Conservation (phyloP, 1,284 basidiomycete genomes). For the Kwoniella shivajii region DNA sequence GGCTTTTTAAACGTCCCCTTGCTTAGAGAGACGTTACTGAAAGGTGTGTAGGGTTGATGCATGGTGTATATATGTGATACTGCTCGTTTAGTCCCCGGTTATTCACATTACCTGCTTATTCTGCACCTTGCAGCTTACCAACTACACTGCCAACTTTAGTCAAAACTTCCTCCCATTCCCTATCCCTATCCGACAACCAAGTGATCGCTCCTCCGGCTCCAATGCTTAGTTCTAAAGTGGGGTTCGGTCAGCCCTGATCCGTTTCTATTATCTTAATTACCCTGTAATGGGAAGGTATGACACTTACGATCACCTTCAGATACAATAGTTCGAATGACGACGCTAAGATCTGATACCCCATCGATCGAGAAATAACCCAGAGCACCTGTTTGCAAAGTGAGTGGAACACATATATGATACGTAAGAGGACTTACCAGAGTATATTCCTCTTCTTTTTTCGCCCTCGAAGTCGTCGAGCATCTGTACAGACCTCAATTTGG, state of each 20-base stretch:
- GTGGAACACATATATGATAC: neutral
- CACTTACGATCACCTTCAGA: conserved; percentile 63
- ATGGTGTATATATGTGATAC: too few relatives aligned
- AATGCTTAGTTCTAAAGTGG: conserved; percentile 55
- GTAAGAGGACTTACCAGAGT: conserved; percentile 64
- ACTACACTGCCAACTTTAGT: conserved; percentile 66
- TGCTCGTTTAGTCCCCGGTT: neutral
- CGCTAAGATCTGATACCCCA: conserved; percentile 87
- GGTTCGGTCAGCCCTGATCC: conserved; percentile 2
- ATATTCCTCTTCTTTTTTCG: conserved; percentile 67
- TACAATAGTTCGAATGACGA: conserved; percentile 93
- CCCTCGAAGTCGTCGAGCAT: conserved; percentile 82
- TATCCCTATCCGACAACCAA: conserved; percentile 79
- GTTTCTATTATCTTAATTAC: too few relatives aligned
- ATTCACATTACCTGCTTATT: neutral
- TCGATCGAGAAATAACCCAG: conserved; percentile 91
- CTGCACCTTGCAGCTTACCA: conserved; percentile 28
- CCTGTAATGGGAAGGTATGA: too few relatives aligned
- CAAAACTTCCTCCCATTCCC: conserved; percentile 93
- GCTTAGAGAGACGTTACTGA: too few relatives aligned
- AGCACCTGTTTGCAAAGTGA: conserved; percentile 57
- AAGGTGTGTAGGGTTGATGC: too few relatives aligned
- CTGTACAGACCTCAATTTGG: conserved; percentile 90
- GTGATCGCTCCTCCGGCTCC: conserved; percentile 97
- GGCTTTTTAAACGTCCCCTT: too few relatives aligned